A percentile compares a stretch with the other conserved stretches of the same genome.
These are phyloP conservation scores for Pseudogymnoascus sp. DNA, from an alignment of 2,329 filamentous ascomycete genomes.

Conservation along the genomic window DNA sequence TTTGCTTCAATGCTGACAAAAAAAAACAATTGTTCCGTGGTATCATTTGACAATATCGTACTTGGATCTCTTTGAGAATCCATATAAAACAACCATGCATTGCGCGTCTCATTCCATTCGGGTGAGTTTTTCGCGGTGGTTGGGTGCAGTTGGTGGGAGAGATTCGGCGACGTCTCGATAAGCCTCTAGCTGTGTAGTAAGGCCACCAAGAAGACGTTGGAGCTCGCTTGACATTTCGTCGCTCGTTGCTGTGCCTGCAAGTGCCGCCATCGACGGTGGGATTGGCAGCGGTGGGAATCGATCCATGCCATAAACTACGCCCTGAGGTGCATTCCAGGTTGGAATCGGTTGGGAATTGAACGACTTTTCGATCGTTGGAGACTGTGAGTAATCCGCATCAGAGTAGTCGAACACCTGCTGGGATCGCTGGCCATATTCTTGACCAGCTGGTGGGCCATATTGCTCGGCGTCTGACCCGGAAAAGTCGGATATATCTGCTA, in stretches of 20 bases:
- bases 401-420: background rate
- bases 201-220: constrained; percentile 18
- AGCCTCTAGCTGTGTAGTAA: constrained; percentile 21
- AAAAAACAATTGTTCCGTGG: background rate
- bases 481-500: constrained; percentile 27
- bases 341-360: constrained; percentile 12
- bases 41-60: background rate
- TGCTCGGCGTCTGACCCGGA: constrained; percentile 24
- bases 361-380: constrained; percentile 10
- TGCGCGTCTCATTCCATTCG: background rate
- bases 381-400: background rate
- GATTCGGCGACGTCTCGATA: constrained; percentile 23
- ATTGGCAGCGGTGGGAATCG: constrained; percentile 19
- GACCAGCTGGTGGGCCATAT: background rate
- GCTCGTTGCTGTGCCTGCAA: constrained; percentile 21
- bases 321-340: constrained; percentile 13
- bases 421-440: background rate
- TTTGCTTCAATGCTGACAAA: background rate
- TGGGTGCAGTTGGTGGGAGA: constrained; percentile 7
- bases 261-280: constrained; percentile 21
- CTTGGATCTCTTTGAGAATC: background rate
- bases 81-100: background rate
- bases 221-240: constrained; percentile 25
- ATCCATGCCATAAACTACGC: constrained; percentile 1
- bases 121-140: background rate